Conservation (phyloP, 2,329 filamentous ascomycete species). For the Penicillium sp. region DNA sequence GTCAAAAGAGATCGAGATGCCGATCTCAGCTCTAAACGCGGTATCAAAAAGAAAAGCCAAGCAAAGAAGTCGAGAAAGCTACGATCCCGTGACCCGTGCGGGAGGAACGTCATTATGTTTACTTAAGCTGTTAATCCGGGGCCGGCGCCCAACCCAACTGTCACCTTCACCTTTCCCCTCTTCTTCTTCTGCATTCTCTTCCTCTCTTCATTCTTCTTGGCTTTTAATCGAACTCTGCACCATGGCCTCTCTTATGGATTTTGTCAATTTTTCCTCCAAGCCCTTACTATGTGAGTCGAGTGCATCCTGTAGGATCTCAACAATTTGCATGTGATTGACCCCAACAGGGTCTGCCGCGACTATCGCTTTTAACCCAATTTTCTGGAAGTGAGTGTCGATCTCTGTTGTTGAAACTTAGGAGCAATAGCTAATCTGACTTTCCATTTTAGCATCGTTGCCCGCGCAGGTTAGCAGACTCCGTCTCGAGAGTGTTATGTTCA, state of each 20-base stretch:
- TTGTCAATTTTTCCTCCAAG: slow-evolving; percentile 64
- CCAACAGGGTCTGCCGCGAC: slow-evolving; percentile 70
- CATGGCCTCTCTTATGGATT: slow-evolving; percentile 40
- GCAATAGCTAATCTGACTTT: slow-evolving; percentile 18
- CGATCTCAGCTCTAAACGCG: neutral
- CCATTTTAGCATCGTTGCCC: slow-evolving; percentile 68
- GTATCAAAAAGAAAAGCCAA: slow-evolving; percentile 1
- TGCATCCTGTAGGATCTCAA: slow-evolving; percentile 13
- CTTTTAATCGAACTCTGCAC: neutral
- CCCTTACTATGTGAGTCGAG: slow-evolving; percentile 61
- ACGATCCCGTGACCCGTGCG: slow-evolving; percentile 23
- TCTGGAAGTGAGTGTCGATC: slow-evolving; percentile 82
- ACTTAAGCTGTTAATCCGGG: slow-evolving; percentile 21
- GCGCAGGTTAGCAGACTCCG: slow-evolving; percentile 61
- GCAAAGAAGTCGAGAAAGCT: slow-evolving; percentile 7
- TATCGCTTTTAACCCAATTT: slow-evolving; percentile 96
- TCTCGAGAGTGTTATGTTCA: slow-evolving; percentile 10
- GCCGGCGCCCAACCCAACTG: slow-evolving; percentile 2
- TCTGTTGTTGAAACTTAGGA: slow-evolving; percentile 2
- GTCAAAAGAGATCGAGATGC: neutral
- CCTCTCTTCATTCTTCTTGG: slow-evolving; percentile 3
- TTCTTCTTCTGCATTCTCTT: slow-evolving; percentile 10
- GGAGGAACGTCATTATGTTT: slow-evolving; percentile 27
- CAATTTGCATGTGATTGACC: slow-evolving; percentile 33
- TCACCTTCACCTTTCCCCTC: slow-evolving; percentile 9